phyloP scores from a whole-genome alignment of 2,329 filamentous ascomycete species.

The Aspergillus sp. region DNA sequence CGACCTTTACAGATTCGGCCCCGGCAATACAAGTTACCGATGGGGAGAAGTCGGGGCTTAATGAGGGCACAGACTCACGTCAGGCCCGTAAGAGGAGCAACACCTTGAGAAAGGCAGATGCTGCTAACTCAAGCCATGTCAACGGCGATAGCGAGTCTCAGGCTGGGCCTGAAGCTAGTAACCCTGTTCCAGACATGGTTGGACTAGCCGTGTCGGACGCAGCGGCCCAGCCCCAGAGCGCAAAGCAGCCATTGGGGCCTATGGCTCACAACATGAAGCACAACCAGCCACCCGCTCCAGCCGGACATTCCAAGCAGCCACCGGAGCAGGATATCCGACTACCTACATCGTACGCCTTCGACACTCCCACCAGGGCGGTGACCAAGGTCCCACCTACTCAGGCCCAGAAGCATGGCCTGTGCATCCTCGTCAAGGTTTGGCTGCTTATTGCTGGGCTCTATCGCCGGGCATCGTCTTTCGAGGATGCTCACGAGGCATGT shows the following conservation, averaged over 20 bases:
- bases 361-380: constrained; percentile 43
- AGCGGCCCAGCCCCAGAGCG: constrained; percentile 25
- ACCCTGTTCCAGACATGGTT: constrained; percentile 23
- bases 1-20: constrained; percentile 48
- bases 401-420: constrained; percentile 57
- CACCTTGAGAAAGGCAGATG: constrained; percentile 32
- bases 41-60: constrained; percentile 48
- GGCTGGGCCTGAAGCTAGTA: constrained; percentile 2
- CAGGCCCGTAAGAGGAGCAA: constrained; percentile 37
- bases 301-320: constrained; percentile 47
- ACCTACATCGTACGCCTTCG: constrained; percentile 38
- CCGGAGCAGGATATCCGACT: constrained; percentile 43
- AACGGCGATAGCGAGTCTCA: constrained; percentile 22
- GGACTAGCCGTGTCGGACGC: constrained; percentile 33
- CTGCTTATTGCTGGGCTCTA: constrained; percentile 88
- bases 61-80: constrained; percentile 39
- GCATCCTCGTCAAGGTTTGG: constrained; percentile 77
- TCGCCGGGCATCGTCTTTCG: constrained; percentile 73
- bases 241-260: constrained; percentile 35
- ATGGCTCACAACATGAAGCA: constrained; percentile 42
- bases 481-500: constrained; percentile 77
- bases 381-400: constrained; percentile 54
- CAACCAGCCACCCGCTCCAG: constrained; percentile 35
- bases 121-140: constrained; percentile 24
- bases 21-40: constrained; percentile 78